Evolutionary conservation across 129 eudicot genomes (phyloP).

Genomic region (Saposhnikovia divaricata): DNA sequence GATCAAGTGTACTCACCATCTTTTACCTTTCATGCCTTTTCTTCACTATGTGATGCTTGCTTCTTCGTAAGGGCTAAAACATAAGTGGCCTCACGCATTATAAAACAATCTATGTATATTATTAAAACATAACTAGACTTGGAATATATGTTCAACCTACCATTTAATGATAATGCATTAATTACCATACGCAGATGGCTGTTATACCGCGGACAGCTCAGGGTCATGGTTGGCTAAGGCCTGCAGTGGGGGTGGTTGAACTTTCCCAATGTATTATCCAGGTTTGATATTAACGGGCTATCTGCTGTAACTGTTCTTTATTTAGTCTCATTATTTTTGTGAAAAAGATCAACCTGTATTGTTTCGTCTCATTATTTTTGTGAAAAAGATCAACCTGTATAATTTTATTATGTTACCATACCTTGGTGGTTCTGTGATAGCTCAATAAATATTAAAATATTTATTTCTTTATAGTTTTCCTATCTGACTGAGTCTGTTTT

Average conservation of each 20-base stretch:
- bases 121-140: not conserved
- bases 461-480: not conserved
- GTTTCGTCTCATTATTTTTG: no score
- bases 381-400: not conserved
- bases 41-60: not conserved
- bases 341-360: no score
- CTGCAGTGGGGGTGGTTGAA: slow-evolving; percentile 96
- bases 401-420: not conserved
- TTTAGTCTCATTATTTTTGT: no score
- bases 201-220: slow-evolving; percentile 76
- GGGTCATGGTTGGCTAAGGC: slow-evolving; percentile 97
- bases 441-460: not conserved
- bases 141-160: not conserved
- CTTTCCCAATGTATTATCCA: slow-evolving; percentile 85
- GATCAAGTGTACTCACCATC: not conserved
- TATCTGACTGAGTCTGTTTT: not conserved
- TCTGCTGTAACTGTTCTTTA: not conserved
- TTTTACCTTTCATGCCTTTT: not conserved
- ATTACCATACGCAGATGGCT: slow-evolving; percentile 64
- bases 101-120: not conserved
- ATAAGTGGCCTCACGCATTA: not conserved
- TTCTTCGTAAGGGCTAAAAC: not conserved
- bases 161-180: not conserved
- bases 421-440: not conserved
- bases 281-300: slow-evolving; percentile 28